Base-by-base conservation (phyloP, 2,329 filamentous ascomycete species). In the Blumeria graminis region DNA sequence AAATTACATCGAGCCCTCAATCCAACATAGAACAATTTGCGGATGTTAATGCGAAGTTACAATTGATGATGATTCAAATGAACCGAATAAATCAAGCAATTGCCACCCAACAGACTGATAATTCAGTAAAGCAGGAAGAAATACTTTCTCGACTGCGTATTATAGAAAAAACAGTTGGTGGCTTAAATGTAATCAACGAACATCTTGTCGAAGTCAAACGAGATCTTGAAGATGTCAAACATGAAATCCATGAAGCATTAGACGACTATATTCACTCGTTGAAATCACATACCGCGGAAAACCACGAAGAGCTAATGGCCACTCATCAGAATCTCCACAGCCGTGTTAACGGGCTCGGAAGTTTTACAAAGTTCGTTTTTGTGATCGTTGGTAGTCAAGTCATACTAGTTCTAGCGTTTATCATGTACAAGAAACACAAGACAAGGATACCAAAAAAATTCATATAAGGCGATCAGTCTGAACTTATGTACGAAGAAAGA, bases 21-120 rank as follows among this genome's bases (percentile, higher is more conserved):
- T 71, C 63, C 63, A 68, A 72, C 1, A 69, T 71, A 41, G 69
- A 73, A 56, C 87, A 94, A 68, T 90, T 95, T 66, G 75, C 76
- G 36, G 89, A 95, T 66, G 75, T 96, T 13, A 84, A 94, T 72
- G 84, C 84, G 71, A 84, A 88, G 35, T 72, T 96, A 16, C 86
- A 89, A 68, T 74, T 72, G 62, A 73, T 86, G 58, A 80, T 79
- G 67, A 81, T 86, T 68, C 80, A 84, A 63, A 70, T 87, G 45
- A 73, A 74, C 18, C 75, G 74, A 61, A 72, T 86, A 57, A 80
- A 78, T 68, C 74, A 74, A 45, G 70, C 78, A 57, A 68, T 82
- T 43, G 71, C 74, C 10, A 67, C 71, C 41, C 68, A 77, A 57
- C 69, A 74, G 54, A 70, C 71, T 57, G 67, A 75, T 39, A 70